Percentiles rank a stretch among this genome's conserved stretches.
These are phyloP conservation scores for Saturnispora saitoi DNA, from an alignment of 805 yeast species.

Conservation along the genomic window DNA sequence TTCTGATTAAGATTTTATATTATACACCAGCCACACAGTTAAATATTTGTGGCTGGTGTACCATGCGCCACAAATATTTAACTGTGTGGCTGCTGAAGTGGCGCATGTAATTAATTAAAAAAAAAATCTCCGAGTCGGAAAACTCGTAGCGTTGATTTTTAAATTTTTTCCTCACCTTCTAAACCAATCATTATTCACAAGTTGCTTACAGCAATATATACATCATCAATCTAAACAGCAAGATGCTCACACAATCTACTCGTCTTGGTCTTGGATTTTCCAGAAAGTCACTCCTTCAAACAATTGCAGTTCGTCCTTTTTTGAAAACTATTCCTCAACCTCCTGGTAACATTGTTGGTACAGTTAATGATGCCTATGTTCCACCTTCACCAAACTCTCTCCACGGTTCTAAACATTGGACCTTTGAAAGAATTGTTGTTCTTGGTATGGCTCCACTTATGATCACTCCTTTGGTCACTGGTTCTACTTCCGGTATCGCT, in stretches of 20 bases:
- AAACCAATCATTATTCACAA: neutral
- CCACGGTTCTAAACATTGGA: conserved; percentile 72
- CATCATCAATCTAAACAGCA: neutral
- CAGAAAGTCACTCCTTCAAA: conserved; percentile 9
- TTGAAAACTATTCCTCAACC: conserved; percentile 43
- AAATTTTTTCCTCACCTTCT: neutral
- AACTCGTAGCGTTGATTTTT: neutral
- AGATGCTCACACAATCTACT: conserved; percentile 14
- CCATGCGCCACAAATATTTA: neutral
- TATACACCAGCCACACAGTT: too few species aligned
- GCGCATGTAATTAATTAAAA: neutral
- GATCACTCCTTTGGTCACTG: conserved; percentile 51
- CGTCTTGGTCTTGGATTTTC: conserved; percentile 21
- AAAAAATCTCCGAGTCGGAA: conserved; percentile 9
- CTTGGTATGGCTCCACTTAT: conserved; percentile 56
- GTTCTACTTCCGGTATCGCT: conserved; percentile 41
- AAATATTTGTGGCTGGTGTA: too few species aligned
- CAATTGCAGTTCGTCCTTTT: conserved; percentile 14
- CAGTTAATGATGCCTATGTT: conserved; percentile 63
- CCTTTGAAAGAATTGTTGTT: conserved; percentile 54
- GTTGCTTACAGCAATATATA: neutral
- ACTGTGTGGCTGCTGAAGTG: neutral
- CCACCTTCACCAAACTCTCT: conserved; percentile 45
- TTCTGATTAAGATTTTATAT: too few species aligned
- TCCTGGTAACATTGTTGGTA: conserved; percentile 64